Evolutionary conservation across 148 eudicot species (phyloP).

Genomic region (Rhododendron griersonianum): DNA sequence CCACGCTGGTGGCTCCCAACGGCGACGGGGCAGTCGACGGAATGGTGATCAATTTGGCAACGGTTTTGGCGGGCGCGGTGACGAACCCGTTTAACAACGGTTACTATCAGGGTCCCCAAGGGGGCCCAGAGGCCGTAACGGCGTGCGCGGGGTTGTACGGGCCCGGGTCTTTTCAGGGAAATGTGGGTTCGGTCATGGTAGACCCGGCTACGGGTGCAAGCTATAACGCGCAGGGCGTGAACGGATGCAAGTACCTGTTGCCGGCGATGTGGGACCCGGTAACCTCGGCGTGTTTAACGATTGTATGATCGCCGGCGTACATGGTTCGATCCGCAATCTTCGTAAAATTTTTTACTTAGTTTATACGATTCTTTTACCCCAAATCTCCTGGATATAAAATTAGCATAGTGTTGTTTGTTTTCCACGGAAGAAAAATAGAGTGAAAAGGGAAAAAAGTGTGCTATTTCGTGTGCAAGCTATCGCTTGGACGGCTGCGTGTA

Average conservation of each 20-base stretch:
- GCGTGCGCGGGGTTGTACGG: constrained; percentile 43
- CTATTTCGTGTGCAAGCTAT: background rate
- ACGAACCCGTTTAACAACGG: constrained; percentile 39
- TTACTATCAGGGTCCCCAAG: constrained; percentile 32
- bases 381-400: background rate
- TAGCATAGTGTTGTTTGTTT: background rate
- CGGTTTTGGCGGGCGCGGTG: constrained; percentile 36
- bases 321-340: background rate
- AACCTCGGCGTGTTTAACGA: background rate
- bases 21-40: constrained; percentile 46
- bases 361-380: background rate
- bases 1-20: constrained; percentile 34
- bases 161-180: constrained; percentile 21
- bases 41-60: constrained; percentile 36
- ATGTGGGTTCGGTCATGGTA: background rate
- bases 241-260: background rate
- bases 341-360: background rate
- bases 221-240: background rate
- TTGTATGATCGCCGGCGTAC: background rate
- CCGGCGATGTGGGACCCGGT: constrained; percentile 1
- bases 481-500: background rate
- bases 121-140: constrained; percentile 38
- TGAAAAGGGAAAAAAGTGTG: background rate
- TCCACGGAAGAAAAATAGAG: background rate
- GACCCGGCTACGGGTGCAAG: background rate